Evolutionary conservation across 306 rosid species (phyloP).

Genomic region (Gillenia trifoliata): DNA sequence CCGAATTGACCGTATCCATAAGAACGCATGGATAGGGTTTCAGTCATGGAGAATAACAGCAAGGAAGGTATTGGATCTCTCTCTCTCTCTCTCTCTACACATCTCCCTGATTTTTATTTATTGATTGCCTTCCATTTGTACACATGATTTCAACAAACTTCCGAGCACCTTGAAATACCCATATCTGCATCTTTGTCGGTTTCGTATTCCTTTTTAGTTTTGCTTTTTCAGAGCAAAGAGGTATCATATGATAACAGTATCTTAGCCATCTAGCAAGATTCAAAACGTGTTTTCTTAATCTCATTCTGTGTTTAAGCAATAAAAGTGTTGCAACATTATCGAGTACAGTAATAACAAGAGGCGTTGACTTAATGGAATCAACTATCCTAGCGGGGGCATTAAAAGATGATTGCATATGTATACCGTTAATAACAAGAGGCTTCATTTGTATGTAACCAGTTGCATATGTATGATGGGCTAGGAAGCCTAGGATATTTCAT

Average conservation of each 20-base stretch:
- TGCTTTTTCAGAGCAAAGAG: not conserved
- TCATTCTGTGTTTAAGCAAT: not conserved
- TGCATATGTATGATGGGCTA: not conserved
- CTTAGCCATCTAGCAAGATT: not conserved
- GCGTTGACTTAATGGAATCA: not conserved
- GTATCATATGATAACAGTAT: not conserved
- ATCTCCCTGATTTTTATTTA: not conserved
- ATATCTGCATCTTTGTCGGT: conserved; percentile 5
- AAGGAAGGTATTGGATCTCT: conserved; percentile 53
- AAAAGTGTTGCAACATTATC: not conserved
- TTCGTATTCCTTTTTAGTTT: not conserved
- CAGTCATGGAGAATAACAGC: conserved; percentile 99
- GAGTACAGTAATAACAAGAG: too few species aligned
- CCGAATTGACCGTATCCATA: conserved; percentile 82
- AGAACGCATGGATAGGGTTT: conserved; percentile 97
- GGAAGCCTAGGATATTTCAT: not conserved
- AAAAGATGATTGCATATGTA: not conserved
- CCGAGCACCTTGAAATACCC: not conserved
- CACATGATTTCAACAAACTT: not conserved
- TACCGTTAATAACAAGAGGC: not conserved
- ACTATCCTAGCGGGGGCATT: not conserved
- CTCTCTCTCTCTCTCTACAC: not conserved
- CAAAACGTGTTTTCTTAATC: not conserved
- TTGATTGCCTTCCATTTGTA: not conserved
- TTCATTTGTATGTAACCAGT: not conserved